Evolutionary conservation across 2,329 filamentous ascomycete genomes (phyloP).

Genomic region (Tolypocladium pustulatum): DNA sequence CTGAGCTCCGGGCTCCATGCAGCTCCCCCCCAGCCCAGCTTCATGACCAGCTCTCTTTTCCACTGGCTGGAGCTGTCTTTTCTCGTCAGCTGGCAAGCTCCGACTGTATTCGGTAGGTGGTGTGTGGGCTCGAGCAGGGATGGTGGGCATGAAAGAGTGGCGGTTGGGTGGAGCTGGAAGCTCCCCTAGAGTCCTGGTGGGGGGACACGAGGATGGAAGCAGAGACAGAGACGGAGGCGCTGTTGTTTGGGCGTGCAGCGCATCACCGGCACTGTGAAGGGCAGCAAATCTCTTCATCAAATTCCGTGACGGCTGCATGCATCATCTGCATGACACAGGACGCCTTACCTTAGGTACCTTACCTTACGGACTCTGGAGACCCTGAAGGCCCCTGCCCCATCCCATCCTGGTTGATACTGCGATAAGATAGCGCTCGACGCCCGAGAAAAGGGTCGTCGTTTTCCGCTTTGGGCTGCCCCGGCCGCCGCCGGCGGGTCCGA

Average conservation of each 20-base stretch:
- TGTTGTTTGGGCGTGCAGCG: background rate
- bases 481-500: constrained; percentile 4
- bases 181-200: background rate
- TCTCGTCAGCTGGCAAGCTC: constrained; percentile 1
- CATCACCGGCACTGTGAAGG: background rate
- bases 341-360: background rate
- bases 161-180: background rate
- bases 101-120: constrained; percentile 2
- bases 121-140: background rate
- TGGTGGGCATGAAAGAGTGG: background rate
- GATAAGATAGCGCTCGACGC: background rate
- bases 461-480: constrained; percentile 2
- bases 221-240: background rate
- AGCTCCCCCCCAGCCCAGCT: background rate
- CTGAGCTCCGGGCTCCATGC: background rate
- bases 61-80: background rate
- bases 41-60: background rate
- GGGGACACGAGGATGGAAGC: background rate
- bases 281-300: background rate
- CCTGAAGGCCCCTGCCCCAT: background rate
- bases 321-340: background rate
- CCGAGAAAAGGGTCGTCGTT: background rate
- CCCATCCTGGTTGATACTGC: background rate
- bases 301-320: background rate
- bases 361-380: background rate